These are phyloP conservation scores for Sporothrix curviconia DNA, from an alignment of 2,329 filamentous ascomycete species.

Conservation along the genomic window DNA sequence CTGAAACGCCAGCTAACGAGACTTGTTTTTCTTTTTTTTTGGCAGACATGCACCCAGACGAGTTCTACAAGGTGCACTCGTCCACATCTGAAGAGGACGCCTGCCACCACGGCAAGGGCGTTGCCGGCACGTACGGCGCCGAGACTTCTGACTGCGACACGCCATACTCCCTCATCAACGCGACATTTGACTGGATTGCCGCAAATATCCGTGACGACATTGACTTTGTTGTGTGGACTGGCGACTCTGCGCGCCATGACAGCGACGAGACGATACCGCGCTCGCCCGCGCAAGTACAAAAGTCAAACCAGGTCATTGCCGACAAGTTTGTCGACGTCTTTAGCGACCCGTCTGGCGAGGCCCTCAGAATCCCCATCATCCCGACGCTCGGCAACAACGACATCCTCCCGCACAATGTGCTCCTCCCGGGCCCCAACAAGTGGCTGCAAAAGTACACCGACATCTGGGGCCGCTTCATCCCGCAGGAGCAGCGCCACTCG, in stretches of 20 bases:
- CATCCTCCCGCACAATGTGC: constrained; percentile 92
- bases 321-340: constrained; percentile 73
- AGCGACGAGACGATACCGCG: constrained; percentile 77
- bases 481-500: constrained; percentile 82
- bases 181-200: constrained; percentile 83
- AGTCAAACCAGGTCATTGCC: constrained; percentile 69
- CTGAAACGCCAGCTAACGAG: too few species aligned
- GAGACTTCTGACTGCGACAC: constrained; percentile 86
- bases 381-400: constrained; percentile 97
- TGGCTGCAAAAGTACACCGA: constrained; percentile 73
- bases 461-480: constrained; percentile 83
- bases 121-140: constrained; percentile 74
- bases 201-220: constrained; percentile 69
- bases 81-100: constrained; percentile 61
- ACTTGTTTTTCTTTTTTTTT: too few species aligned
- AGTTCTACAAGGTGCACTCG: constrained; percentile 73
- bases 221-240: constrained; percentile 91
- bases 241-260: constrained; percentile 83
- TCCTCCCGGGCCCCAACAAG: constrained; percentile 74
- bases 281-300: constrained; percentile 65
- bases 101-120: constrained; percentile 73
- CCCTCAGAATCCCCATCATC: constrained; percentile 70
- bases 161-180: constrained; percentile 71
- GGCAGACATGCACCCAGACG: constrained; percentile 88
- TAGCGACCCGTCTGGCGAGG: constrained; percentile 45